phyloP scores from a whole-genome alignment of 805 yeast genomes.

The Cyberlindnera veronae region DNA sequence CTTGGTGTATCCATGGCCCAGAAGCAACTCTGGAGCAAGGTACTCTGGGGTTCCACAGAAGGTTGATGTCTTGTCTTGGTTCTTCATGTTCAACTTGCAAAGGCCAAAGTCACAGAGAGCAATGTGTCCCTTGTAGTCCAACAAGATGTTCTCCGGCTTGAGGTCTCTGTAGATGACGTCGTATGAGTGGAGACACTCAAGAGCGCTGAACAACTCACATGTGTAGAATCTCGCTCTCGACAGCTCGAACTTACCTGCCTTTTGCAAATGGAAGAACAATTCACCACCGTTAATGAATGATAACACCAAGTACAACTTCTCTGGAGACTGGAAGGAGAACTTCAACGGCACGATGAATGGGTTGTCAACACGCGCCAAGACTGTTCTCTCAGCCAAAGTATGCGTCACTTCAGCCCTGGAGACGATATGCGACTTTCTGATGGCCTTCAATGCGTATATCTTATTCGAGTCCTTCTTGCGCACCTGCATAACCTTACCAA shows the following conservation, averaged over 20 bases:
- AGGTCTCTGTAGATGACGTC: constrained; percentile 93
- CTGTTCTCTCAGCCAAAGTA: constrained; percentile 94
- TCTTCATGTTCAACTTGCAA: constrained; percentile 92
- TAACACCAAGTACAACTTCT: constrained; percentile 83
- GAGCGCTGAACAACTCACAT: constrained; percentile 89
- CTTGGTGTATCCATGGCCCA: constrained; percentile 92
- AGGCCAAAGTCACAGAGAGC: constrained; percentile 97
- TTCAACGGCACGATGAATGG: constrained; percentile 96
- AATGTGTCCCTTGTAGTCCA: constrained; percentile 96
- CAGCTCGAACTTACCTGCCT: constrained; percentile 83
- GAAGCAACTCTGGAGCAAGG: constrained; percentile 87
- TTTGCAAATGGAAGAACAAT: constrained; percentile 88
- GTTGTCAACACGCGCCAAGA: constrained; percentile 84
- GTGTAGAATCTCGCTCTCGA: constrained; percentile 90
- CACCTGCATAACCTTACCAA: constrained; percentile 99
- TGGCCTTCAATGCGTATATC: constrained; percentile 90
- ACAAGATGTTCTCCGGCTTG: constrained; percentile 91
- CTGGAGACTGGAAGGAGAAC: constrained; percentile 96
- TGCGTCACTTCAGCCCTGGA: constrained; percentile 94
- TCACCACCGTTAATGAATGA: constrained; percentile 98
- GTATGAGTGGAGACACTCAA: constrained; percentile 86
- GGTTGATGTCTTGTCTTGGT: constrained; percentile 83
- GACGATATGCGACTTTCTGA: constrained; percentile 91
- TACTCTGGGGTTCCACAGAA: constrained; percentile 99
- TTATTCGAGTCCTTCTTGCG: constrained; percentile 93